These are phyloP conservation scores for Echium plantagineum DNA, from an alignment of 257 asterid species.

Conservation along the genomic window DNA sequence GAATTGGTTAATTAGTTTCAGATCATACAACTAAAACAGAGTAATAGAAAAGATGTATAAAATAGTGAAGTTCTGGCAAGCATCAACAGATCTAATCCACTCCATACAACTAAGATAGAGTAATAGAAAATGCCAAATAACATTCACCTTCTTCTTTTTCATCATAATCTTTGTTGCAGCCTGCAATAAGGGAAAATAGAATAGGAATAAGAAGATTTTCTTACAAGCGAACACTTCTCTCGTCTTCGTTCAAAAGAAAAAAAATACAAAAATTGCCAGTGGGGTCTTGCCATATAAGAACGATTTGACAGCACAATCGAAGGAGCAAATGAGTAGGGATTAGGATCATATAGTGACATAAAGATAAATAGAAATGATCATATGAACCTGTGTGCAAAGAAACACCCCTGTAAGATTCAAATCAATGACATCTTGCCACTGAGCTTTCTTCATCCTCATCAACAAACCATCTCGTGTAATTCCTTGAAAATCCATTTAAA, in stretches of 20 bases:
- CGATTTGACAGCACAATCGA: not conserved
- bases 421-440: conserved; percentile 96
- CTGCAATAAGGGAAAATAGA: conserved; percentile 25
- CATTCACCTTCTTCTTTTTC: conserved; percentile 84
- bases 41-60: too few species aligned
- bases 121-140: not conserved
- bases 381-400: conserved; percentile 76
- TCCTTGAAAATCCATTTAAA: conserved; percentile 30
- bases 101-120: not conserved
- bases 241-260: not conserved
- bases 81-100: too few species aligned
- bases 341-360: conserved; percentile 15
- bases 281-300: not conserved
- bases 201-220: not conserved
- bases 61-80: too few species aligned
- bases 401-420: conserved; percentile 91
- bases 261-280: too few species aligned
- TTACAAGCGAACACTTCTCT: not conserved
- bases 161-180: conserved; percentile 96
- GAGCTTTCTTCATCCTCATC: conserved; percentile 90
- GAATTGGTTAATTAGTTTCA: too few species aligned
- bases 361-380: conserved; percentile 4
- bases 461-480: conserved; percentile 86
- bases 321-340: not conserved
- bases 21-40: too few species aligned